These are phyloP conservation scores for Russula earlei DNA, from an alignment of 768 basidiomycete species.

Conservation along the genomic window DNA sequence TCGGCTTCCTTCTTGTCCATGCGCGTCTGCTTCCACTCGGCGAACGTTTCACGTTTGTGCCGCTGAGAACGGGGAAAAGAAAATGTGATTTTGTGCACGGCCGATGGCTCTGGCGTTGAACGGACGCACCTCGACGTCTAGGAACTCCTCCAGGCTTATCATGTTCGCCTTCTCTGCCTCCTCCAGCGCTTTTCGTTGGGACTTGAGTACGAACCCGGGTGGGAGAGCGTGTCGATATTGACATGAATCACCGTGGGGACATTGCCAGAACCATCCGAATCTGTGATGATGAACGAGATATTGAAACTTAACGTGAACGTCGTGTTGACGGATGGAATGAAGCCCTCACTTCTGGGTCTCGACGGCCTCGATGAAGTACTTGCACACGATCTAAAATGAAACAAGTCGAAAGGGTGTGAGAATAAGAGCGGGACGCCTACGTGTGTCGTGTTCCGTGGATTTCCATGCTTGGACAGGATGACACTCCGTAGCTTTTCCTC, in stretches of 20 bases:
- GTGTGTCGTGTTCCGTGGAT: conserved; percentile 87
- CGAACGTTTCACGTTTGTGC: conserved; percentile 89
- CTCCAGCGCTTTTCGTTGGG: conserved; percentile 84
- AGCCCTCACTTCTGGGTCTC: conserved; percentile 69
- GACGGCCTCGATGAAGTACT: conserved; percentile 93
- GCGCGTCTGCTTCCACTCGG: conserved; percentile 89
- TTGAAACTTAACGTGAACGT: neutral
- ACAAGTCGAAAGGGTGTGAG: neutral
- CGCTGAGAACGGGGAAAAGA: conserved; percentile 41
- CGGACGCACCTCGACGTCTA: conserved; percentile 81
- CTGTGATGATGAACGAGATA: conserved; percentile 27
- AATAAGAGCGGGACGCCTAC: conserved; percentile 31
- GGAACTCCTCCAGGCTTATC: conserved; percentile 92
- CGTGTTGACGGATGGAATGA: neutral
- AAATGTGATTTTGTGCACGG: neutral
- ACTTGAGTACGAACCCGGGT: conserved; percentile 91
- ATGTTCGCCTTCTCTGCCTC: conserved; percentile 82
- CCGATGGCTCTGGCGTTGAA: neutral
- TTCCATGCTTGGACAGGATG: conserved; percentile 78
- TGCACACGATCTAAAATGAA: conserved; percentile 81
- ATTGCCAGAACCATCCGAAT: conserved; percentile 96
- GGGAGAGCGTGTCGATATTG: conserved; percentile 94
- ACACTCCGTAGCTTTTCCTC: conserved; percentile 88
- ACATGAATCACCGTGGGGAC: conserved; percentile 81
- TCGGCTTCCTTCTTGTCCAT: conserved; percentile 95